phyloP scores from a whole-genome alignment of 2,329 filamentous ascomycete species.

The Verticillium nubilum region DNA sequence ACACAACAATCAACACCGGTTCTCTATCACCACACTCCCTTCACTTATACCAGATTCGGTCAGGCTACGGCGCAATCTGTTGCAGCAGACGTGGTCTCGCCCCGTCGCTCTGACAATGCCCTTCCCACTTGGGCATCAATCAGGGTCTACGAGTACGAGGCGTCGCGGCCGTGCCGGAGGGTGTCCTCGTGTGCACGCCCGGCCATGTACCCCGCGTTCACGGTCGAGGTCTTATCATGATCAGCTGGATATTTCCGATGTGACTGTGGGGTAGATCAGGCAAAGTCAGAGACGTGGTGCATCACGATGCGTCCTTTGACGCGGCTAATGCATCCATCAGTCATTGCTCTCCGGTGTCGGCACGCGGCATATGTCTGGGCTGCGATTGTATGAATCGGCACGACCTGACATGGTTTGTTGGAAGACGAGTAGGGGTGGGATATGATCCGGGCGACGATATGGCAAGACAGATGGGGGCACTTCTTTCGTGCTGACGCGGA shows the following conservation, averaged over 20 bases:
- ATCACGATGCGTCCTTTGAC: not conserved
- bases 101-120: not conserved
- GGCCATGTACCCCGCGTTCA: not conserved
- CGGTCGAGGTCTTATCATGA: not conserved
- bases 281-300: not conserved
- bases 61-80: not conserved
- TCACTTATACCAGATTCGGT: conserved; percentile 5
- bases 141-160: not conserved
- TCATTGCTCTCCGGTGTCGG: not conserved
- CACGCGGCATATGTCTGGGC: not conserved
- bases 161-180: not conserved
- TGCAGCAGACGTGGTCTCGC: conserved; percentile 1
- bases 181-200: not conserved
- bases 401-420: not conserved
- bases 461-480: too few species aligned
- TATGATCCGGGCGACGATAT: not conserved
- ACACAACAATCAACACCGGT: not conserved
- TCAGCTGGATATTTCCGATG: not conserved
- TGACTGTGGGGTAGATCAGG: not conserved
- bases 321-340: not conserved
- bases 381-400: not conserved
- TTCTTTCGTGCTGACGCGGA: too few species aligned
- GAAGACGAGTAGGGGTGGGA: not conserved
- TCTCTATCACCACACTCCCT: conserved; percentile 3
- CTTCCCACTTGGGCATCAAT: not conserved